Base-by-base conservation (phyloP, 1,284 basidiomycete genomes). In the Rhodotorula sp. region DNA sequence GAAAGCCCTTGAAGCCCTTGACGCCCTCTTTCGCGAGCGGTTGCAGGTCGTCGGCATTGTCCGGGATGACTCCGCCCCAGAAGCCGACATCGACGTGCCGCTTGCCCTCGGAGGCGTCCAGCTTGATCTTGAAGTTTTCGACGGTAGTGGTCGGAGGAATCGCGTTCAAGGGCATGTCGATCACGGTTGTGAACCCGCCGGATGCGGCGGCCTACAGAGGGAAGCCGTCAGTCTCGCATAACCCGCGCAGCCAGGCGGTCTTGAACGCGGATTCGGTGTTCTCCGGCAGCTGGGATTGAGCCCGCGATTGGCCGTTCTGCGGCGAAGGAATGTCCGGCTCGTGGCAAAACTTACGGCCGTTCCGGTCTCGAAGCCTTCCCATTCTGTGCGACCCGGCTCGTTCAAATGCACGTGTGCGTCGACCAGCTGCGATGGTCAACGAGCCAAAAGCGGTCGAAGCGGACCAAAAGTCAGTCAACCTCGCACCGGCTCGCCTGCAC, bases 161-260 rank as follows among this genome's bases (percentile, higher is more conserved):
- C 5, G 92, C 94, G 81, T 97, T 97, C 67, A 97, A 84, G 2
- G 94, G 94, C 94, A 97, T 97, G 81, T 97, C 94, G 48, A 97
- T 88, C 55, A 97, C 83, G 2, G 92, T 92, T 7, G 94, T 97
- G 38, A 97, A 87, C 16, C 94, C 94, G 26, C 94, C 94, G 1
- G 91, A 90, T 2, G 88, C 86, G 2, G 94, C 94, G 26, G 94
- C 94, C 68, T 85, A 83, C 18, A 2, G 16, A 7, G 5, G 21
- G 10, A 43, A 14, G 38, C 38, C 38, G 10, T 43, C 38, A 43
- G 38, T 8, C 1, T 28, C 6, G 31, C 15, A 12, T 16, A 3
- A 10, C 28, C 26, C 26, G 21, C 56, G 38, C 18, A 6, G 28
- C 18, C 31, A 8, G 14, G 5, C 23, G 15, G 43, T 38, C 2